Evolutionary conservation across 306 rosid genomes (phyloP).

Genomic region (Lupinus albus): DNA sequence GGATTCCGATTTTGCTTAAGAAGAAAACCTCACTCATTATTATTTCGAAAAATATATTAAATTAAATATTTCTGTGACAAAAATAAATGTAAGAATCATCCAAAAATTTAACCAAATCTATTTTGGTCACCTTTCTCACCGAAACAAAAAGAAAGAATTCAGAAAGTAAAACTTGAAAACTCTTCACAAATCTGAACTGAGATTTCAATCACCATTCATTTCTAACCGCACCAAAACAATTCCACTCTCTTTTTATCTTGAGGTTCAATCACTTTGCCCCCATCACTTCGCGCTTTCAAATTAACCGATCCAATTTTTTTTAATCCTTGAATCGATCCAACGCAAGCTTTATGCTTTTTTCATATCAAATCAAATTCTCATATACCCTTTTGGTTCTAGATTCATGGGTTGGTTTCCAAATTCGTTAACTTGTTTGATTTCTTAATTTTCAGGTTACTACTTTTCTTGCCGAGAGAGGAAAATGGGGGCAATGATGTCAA

Average conservation of each 20-base stretch:
- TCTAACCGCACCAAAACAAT: not conserved
- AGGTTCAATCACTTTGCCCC: slow-evolving; percentile 44
- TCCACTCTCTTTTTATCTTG: not conserved
- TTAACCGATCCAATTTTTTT: slow-evolving; percentile 46
- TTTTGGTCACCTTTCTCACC: no score
- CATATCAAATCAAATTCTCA: slow-evolving; percentile 7
- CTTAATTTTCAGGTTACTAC: slow-evolving; percentile 38
- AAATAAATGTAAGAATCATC: no score
- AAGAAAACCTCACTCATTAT: no score
- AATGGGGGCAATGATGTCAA: slow-evolving; percentile 84
- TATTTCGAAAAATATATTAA: no score
- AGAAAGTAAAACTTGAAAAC: no score
- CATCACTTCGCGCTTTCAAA: not conserved
- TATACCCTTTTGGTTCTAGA: slow-evolving; percentile 18
- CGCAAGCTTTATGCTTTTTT: slow-evolving; percentile 17
- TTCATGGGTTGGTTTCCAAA: not conserved
- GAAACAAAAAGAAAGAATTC: no score
- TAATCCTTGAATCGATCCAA: slow-evolving; percentile 26
- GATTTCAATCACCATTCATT: no score
- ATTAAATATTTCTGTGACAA: no score
- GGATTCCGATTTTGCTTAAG: no score
- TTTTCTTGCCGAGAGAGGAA: slow-evolving; percentile 7
- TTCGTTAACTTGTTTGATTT: not conserved
- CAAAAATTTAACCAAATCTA: no score
- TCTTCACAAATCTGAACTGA: no score